Evolutionary conservation across 2,329 filamentous ascomycete genomes (phyloP).

Genomic region (Didymellaceae sp.): DNA sequence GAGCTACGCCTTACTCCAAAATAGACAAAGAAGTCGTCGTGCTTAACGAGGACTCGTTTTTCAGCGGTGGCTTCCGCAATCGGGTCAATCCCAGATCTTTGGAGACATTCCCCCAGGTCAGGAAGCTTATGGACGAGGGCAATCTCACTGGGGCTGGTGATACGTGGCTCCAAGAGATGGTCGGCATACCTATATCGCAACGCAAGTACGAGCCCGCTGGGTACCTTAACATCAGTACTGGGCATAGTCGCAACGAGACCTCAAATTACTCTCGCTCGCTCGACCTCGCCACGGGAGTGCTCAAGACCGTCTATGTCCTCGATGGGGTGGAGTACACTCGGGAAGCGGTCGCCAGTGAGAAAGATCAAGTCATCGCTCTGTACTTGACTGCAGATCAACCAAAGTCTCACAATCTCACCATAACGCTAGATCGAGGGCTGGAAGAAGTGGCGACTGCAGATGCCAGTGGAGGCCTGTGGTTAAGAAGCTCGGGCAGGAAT

Average conservation of each 20-base stretch:
- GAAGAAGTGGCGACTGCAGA: neutral
- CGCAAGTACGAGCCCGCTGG: constrained; percentile 53
- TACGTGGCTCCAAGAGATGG: neutral
- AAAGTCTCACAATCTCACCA: constrained; percentile 31
- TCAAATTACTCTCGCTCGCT: constrained; percentile 49
- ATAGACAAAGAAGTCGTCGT: constrained; percentile 53
- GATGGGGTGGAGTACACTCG: constrained; percentile 43
- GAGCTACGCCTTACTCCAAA: constrained; percentile 56
- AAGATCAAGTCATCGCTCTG: constrained; percentile 51
- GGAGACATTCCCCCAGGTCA: neutral
- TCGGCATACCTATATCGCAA: neutral
- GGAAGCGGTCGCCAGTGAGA: constrained; percentile 53
- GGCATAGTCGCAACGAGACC: neutral
- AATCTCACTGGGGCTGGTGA: constrained; percentile 50
- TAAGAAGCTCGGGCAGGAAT: constrained; percentile 47
- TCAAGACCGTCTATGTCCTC: constrained; percentile 49
- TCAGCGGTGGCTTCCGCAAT: neutral
- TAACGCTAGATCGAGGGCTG: constrained; percentile 24
- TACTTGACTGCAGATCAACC: constrained; percentile 32
- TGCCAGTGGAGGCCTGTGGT: constrained; percentile 22
- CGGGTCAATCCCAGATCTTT: neutral
- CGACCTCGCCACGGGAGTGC: constrained; percentile 48
- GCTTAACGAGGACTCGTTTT: constrained; percentile 53
- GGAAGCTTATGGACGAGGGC: constrained; percentile 40
- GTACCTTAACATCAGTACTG: constrained; percentile 21